These are phyloP conservation scores for Rhodamnia argentea DNA, from an alignment of 345 rosid species.

Conservation along the genomic window DNA sequence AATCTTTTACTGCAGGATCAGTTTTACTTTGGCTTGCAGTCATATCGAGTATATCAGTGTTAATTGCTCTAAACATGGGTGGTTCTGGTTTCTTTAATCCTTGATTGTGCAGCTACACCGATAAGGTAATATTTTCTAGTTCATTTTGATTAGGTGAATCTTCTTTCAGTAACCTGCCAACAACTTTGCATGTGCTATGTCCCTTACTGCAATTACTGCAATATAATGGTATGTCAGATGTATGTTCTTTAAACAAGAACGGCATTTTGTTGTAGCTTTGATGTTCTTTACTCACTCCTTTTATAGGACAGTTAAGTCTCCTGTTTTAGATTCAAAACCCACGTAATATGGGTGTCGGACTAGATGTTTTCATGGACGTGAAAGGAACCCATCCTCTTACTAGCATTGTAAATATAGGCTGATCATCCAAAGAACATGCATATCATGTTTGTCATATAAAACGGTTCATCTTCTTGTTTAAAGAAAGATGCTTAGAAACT, in stretches of 20 bases:
- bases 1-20: slow-evolving; percentile 47
- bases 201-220: background rate
- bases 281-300: background rate
- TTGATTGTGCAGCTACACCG: slow-evolving; percentile 19
- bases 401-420: background rate
- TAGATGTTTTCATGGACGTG: background rate
- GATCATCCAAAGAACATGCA: background rate
- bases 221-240: background rate
- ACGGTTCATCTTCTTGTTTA: background rate
- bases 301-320: background rate
- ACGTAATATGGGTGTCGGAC: background rate
- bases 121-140: background rate
- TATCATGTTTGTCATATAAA: background rate
- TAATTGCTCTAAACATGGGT: slow-evolving; percentile 61
- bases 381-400: background rate
- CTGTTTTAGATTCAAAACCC: background rate
- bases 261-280: background rate
- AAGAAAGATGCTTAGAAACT: background rate
- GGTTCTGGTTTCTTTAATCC: slow-evolving; percentile 89
- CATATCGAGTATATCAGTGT: slow-evolving; percentile 53
- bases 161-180: background rate
- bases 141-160: background rate
- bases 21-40: slow-evolving; percentile 62
- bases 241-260: background rate
- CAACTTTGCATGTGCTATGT: background rate